Base-by-base conservation (phyloP, 2,329 filamentous ascomycete species). In the Talaromyces sp. region DNA sequence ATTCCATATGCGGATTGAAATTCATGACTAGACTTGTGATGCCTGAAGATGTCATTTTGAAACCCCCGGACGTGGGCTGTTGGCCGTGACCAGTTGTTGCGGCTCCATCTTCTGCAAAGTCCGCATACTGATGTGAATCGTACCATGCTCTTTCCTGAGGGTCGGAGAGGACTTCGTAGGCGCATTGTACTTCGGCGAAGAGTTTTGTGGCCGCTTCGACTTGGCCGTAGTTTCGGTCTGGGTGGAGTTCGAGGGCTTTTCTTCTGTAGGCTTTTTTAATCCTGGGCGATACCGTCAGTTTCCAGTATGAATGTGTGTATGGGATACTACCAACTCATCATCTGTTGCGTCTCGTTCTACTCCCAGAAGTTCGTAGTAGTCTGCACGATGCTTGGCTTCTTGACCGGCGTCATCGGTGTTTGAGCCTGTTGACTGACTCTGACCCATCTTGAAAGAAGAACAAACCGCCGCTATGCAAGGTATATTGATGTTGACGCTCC, bases 101-200 rank as follows among this genome's bases (percentile, higher is more conserved):
- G 77, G 33, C 14, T 35, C 45, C 86, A 65, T 86, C 84, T 45
- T 89, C 90, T 35, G 86, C 85, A 68, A 98, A 81, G 67, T 98
- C 96, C 60, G 90, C 88, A 70, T 93, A 89, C 67, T 92, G 89
- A 75, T 99, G 95, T 2, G 93, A 93, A 79, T 99, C 94, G 80
- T 99, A 99, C 95, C 95, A 99, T 37, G 93, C 90, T 70, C 95
- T 88, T 77, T 99, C 95, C 75, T 99, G 94, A 11, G 93, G 89
- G 76, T 99, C 95, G 1, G 93, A 96, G 1, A 99, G 86, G n/a
- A 99, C 87, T 76, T 98, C 92, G 76, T 99, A 96, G 56, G 95
- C 95, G 41, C 93, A 86, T 76, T 97, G 94, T 33, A 98, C 85
- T 74, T 97, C 93, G 59, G 95, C 93, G 75, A 99, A 99, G 61